Base-by-base conservation (phyloP, 1,284 basidiomycete genomes). In the Chalciporus sp. region DNA sequence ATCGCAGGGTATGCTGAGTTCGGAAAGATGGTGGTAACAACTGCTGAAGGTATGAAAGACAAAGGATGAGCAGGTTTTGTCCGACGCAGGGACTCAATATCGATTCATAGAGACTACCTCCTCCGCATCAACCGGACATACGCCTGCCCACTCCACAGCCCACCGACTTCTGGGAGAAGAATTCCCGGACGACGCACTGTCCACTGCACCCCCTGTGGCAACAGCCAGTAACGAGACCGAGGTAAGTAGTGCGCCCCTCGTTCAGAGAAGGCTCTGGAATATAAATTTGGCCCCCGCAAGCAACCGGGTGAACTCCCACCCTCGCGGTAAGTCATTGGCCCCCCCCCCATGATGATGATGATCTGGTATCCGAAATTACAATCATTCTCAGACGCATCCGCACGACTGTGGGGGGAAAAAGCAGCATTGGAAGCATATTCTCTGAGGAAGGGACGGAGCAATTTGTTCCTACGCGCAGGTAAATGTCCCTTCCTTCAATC, bases 391-490 rank as follows among this genome's bases (percentile, higher is more conserved):
- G 83, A 61, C 83, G 81, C 41, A 80, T 83, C 23, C 76, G 82
- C 51, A 75, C 78, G 49, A 69, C 56, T 17, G 81, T 82, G 20
- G 83, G 84, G 10, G 83, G 82, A 10, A 68, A 64, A 12, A 76
- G 75, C 55, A 76, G 68, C 47, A 65, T 85, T n/a, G 62, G 67
- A 31, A 75, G 62, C 54, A 69, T 87, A 26, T 86, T 82, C 76
- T 77, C 76, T 35, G 57, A 67, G 1, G 74, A 76, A 2, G 72
- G 70, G 6, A 42, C 61, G 2, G 74, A 76, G 37, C 72, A 76
- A 46, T 88, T 86, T 66, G 80, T 82, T 58, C 86, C 86, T 3
- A 85, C 85, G n/a, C 81, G 86, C 60, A 78, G 81, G 86, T 84
- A 67, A 27, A 72, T 49, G 39, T 42, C 23, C 23, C 20, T 45